Evolutionary conservation across 2,329 filamentous ascomycete species (phyloP), one percentile per base, ranked within the genome.

Genomic region (Xylariales sp.): DNA sequence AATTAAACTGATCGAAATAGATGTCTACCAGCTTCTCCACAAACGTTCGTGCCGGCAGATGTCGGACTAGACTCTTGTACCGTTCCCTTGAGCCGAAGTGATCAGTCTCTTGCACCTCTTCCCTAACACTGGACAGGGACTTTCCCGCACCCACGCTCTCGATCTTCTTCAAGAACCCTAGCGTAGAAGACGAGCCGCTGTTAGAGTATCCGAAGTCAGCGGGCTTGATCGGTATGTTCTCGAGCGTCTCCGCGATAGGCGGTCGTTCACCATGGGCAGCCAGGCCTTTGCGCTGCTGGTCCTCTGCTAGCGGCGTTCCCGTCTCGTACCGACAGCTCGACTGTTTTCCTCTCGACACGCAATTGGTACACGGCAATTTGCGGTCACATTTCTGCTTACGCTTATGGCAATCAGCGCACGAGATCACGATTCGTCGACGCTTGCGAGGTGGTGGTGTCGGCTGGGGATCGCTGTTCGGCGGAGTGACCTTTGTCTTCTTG

Each of bases 301-400:
- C 58, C 44, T 64, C 68, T 37, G 63, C 56, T 19, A 68, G 64
- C 4, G 70, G 69, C 4, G 69, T 64, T 22, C 66, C 66, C 7
- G 69, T 72, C 57, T 81, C 77, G 54, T 82, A 82, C 16, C 64
- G 65, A 52, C 78, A 82, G n/a, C 65, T 60, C 2, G 66, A 61
- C 48, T 74, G 67, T 55, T 78, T 80, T 51, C 73, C 75, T 38
- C 78, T 69, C 39, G 72, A 70, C 22, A 70, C 64, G 58, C 78
- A 82, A 54, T 80, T 80, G 34, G 71, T 69, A 56, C 78, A 82
- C 2, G 78, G 78, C 45, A 73, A 64, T 45, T 73, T 68, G 44
- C 78, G 71, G 54, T 82, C 77, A 57, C 78, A 82, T 71, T 78
- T 78, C 54, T 80, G 76, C 54, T 83, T 83, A 45, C 79, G 69